Evolutionary conservation across 306 rosid species (phyloP).

Genomic region (Lathyrus tuberosus): DNA sequence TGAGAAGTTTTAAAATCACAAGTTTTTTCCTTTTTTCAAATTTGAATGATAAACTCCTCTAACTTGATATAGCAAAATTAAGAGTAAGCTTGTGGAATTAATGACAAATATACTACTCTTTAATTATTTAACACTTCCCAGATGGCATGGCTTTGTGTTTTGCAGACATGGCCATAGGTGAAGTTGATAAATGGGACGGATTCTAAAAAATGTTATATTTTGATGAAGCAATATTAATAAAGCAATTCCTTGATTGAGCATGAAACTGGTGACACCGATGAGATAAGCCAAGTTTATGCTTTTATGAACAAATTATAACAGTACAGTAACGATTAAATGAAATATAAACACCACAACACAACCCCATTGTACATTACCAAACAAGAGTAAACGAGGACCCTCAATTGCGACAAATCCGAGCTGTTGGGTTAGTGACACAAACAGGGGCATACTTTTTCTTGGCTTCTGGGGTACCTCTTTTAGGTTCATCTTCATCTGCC

Average conservation of each 20-base stretch:
- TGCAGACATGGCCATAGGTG: too few relatives aligned
- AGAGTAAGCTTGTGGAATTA: too few relatives aligned
- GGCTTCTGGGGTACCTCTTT: slow-evolving; percentile 47
- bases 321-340: slow-evolving; percentile 18
- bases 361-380: slow-evolving; percentile 26
- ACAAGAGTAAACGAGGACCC: neutral
- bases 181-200: too few relatives aligned
- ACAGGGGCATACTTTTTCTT: slow-evolving; percentile 52
- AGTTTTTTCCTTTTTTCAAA: too few relatives aligned
- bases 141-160: too few relatives aligned
- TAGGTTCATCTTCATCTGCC: slow-evolving; percentile 47
- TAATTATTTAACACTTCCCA: too few relatives aligned
- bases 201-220: too few relatives aligned
- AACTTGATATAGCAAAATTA: too few relatives aligned
- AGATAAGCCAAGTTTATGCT: slow-evolving; percentile 14
- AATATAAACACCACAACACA: slow-evolving; percentile 27
- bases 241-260: neutral
- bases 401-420: slow-evolving; percentile 52
- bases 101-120: too few relatives aligned
- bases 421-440: slow-evolving; percentile 63
- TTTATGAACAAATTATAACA: slow-evolving; percentile 30
- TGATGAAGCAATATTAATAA: too few relatives aligned
- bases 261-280: neutral
- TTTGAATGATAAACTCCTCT: too few relatives aligned
- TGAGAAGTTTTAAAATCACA: too few relatives aligned